phyloP scores from a whole-genome alignment of 805 yeast species.

The Teunomyces aglyptinius region DNA sequence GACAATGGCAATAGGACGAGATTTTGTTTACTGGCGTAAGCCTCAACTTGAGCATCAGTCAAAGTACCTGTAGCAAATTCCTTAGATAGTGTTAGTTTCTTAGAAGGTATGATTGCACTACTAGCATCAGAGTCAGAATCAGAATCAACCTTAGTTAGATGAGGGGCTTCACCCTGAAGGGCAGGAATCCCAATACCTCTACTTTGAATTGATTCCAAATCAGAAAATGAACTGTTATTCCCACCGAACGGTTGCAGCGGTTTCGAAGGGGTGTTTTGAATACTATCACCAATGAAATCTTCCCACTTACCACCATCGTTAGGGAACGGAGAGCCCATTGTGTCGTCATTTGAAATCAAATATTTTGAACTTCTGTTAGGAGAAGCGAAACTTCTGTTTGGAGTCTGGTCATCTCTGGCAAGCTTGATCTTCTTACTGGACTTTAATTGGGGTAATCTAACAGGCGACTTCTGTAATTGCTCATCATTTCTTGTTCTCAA shows the following conservation, averaged over 20 bases:
- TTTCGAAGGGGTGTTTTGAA: slow-evolving; percentile 21
- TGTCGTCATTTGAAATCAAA: slow-evolving; percentile 26
- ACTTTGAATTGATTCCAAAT: slow-evolving; percentile 10
- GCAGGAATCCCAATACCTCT: slow-evolving; percentile 13
- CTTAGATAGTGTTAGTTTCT: slow-evolving; percentile 14
- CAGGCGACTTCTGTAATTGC: slow-evolving; percentile 15
- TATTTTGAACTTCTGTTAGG: slow-evolving; percentile 35
- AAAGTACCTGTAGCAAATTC: slow-evolving; percentile 11
- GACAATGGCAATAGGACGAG: slow-evolving; percentile 30
- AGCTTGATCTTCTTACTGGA: slow-evolving; percentile 15
- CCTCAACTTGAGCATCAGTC: slow-evolving; percentile 27
- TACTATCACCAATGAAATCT: slow-evolving; percentile 33
- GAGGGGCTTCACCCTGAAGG: slow-evolving; percentile 20
- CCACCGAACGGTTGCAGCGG: slow-evolving; percentile 16
- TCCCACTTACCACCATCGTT: slow-evolving; percentile 35
- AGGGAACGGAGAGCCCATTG: slow-evolving; percentile 17
- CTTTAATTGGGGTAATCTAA: slow-evolving; percentile 9
- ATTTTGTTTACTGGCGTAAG: slow-evolving; percentile 33
- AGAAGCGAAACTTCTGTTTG: slow-evolving; percentile 31
- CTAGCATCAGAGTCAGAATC: slow-evolving; percentile 21
- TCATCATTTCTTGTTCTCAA: slow-evolving; percentile 45
- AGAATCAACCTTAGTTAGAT: slow-evolving; percentile 28
- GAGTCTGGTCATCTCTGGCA: slow-evolving; percentile 10
- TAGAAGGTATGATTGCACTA: slow-evolving; percentile 6
- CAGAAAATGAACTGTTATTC: slow-evolving; percentile 11